Evolutionary conservation across 2,329 filamentous ascomycete species (phyloP).

Genomic region (Geosmithia flava): DNA sequence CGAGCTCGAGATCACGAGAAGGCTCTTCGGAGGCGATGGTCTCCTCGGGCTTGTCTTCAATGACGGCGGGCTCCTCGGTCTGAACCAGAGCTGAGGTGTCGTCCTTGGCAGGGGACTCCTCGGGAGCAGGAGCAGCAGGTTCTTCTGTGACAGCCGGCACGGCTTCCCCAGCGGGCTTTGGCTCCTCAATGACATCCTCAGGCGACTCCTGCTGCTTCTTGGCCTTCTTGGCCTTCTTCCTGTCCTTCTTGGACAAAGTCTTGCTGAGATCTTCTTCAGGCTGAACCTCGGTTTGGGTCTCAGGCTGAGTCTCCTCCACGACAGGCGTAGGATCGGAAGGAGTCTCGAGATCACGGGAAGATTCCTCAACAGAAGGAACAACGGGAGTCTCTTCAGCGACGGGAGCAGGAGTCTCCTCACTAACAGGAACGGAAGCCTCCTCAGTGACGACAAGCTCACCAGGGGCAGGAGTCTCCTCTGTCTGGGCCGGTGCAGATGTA

Average conservation of each 20-base stretch:
- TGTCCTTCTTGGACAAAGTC: conserved; percentile 19
- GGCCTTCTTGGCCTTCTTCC: conserved; percentile 9
- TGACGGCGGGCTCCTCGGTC: not conserved
- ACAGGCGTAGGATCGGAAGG: not conserved
- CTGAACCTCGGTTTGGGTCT: too few relatives aligned
- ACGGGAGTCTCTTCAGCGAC: not conserved
- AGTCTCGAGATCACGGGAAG: not conserved
- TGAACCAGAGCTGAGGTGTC: too few relatives aligned
- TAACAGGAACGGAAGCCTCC: not conserved
- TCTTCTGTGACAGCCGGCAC: not conserved
- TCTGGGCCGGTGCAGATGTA: not conserved
- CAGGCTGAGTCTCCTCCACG: not conserved
- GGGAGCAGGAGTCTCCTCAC: not conserved
- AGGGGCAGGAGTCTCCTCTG: not conserved
- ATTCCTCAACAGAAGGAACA: not conserved
- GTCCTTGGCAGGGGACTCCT: not conserved
- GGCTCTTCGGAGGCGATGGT: not conserved
- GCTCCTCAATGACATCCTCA: not conserved
- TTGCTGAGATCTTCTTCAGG: not conserved
- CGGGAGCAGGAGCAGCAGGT: not conserved
- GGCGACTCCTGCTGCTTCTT: not conserved
- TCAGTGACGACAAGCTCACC: not conserved
- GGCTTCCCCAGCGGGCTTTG: not conserved
- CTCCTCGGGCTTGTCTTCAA: not conserved
- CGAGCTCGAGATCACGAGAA: too few relatives aligned